These are phyloP conservation scores for Linum usitatissimum DNA, from an alignment of 345 rosid species.

Conservation along the genomic window DNA sequence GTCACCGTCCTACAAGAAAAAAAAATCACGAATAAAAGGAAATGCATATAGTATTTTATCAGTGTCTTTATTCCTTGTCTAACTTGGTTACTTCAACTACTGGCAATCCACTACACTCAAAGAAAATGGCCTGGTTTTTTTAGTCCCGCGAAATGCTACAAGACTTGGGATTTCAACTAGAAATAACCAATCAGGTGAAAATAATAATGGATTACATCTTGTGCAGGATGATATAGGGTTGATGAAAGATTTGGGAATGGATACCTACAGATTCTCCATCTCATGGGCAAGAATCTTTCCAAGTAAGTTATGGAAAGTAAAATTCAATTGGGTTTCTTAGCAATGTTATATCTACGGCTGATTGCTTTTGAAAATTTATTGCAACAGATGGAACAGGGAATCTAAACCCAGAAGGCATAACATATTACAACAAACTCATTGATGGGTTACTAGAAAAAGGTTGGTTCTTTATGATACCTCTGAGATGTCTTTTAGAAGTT, in stretches of 20 bases:
- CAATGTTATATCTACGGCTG: not conserved
- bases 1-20: not conserved
- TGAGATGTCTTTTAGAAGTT: not conserved
- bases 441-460: constrained; percentile 62
- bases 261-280: constrained; percentile 86
- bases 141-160: too few relatives aligned
- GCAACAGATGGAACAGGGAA: constrained; percentile 75
- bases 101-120: too few relatives aligned
- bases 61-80: too few relatives aligned
- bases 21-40: not conserved
- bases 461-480: constrained; percentile 3
- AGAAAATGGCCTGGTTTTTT: not conserved
- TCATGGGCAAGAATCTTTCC: constrained; percentile 93
- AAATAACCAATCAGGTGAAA: not conserved
- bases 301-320: constrained; percentile 29
- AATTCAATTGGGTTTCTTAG: not conserved
- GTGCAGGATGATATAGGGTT: constrained; percentile 61
- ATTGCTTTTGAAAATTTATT: constrained; percentile 6
- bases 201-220: not conserved
- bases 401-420: constrained; percentile 52
- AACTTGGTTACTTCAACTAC: not conserved
- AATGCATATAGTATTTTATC: not conserved
- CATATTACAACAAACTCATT: constrained; percentile 59
- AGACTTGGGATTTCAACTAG: too few relatives aligned
- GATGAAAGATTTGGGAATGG: constrained; percentile 88